These are phyloP conservation scores for Stachybotrys echinatus DNA, from an alignment of 2,329 filamentous ascomycete species.

Conservation along the genomic window DNA sequence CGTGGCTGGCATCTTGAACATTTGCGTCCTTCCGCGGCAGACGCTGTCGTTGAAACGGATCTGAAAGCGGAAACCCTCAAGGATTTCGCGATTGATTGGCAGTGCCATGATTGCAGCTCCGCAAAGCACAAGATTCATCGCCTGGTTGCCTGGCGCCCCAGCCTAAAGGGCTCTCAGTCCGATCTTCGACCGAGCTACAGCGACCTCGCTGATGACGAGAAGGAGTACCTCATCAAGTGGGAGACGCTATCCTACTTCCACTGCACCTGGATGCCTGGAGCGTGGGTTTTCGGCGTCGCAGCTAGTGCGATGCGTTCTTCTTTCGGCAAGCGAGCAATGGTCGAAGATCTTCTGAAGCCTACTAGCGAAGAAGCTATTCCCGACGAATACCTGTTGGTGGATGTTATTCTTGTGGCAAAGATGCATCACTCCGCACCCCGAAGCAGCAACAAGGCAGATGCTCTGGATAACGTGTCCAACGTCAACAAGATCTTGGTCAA, in stretches of 20 bases:
- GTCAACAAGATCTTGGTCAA: constrained; percentile 78
- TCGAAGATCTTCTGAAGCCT: constrained; percentile 56
- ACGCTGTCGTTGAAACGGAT: constrained; percentile 25
- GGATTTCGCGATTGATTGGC: constrained; percentile 72
- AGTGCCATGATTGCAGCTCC: constrained; percentile 71
- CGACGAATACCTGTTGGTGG: constrained; percentile 77
- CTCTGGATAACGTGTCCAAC: constrained; percentile 65
- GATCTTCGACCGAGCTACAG: constrained; percentile 16
- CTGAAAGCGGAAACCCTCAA: constrained; percentile 49
- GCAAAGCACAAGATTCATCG: constrained; percentile 62
- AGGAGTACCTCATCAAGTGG: constrained; percentile 93
- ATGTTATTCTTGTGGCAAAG: constrained; percentile 82
- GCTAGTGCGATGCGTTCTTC: constrained; percentile 60
- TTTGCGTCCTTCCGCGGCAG: constrained; percentile 47
- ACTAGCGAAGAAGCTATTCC: constrained; percentile 75
- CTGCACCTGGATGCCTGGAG: constrained; percentile 80
- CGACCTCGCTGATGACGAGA: constrained; percentile 59
- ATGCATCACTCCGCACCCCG: constrained; percentile 40
- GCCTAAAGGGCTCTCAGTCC: constrained; percentile 17
- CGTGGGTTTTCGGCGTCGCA: constrained; percentile 78
- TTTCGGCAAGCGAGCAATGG: constrained; percentile 67
- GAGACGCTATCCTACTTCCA: constrained; percentile 73
- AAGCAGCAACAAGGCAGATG: constrained; percentile 59
- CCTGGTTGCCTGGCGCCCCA: constrained; percentile 86
- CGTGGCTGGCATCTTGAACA: constrained; percentile 83